Percentiles rank a stretch among this genome's conserved stretches.
These are phyloP conservation scores for Sugiyamaella valdiviana DNA, from an alignment of 805 yeast genomes.

Conservation along the genomic window DNA sequence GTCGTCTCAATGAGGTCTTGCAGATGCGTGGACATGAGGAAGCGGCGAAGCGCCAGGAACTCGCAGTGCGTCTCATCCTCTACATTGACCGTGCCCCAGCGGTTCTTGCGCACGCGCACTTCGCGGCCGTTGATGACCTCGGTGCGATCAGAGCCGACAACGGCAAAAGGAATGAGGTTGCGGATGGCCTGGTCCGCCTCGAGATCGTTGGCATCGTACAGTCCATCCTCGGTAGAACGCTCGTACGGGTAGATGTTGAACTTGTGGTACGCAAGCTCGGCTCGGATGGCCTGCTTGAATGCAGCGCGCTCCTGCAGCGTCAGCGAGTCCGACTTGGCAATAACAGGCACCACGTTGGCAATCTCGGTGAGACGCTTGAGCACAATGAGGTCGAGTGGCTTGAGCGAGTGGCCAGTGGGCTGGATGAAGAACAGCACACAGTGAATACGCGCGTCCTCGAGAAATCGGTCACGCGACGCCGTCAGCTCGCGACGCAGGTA, in stretches of 20 bases:
- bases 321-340: constrained; percentile 87
- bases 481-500: constrained; percentile 90
- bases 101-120: constrained; percentile 85
- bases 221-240: constrained; percentile 58
- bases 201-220: constrained; percentile 35
- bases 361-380: constrained; percentile 80
- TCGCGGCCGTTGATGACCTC: constrained; percentile 69
- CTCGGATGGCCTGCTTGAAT: constrained; percentile 67
- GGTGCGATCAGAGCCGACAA: constrained; percentile 82
- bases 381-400: constrained; percentile 74
- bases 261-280: constrained; percentile 61
- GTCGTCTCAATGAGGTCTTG: constrained; percentile 96
- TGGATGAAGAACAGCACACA: constrained; percentile 86
- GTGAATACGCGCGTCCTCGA: constrained; percentile 87
- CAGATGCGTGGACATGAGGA: constrained; percentile 88
- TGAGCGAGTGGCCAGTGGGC: constrained; percentile 83
- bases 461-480: constrained; percentile 79
- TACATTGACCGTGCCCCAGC: constrained; percentile 90
- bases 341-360: constrained; percentile 90
- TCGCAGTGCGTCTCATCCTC: constrained; percentile 95
- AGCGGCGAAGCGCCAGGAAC: constrained; percentile 88
- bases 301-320: constrained; percentile 77
- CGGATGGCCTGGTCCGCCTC: constrained; percentile 29
- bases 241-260: constrained; percentile 71
- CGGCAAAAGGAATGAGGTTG: constrained; percentile 72